These are phyloP conservation scores for Phytophthora palmivora DNA, from an alignment of 352 stramenopile genomes.

Conservation along the genomic window DNA sequence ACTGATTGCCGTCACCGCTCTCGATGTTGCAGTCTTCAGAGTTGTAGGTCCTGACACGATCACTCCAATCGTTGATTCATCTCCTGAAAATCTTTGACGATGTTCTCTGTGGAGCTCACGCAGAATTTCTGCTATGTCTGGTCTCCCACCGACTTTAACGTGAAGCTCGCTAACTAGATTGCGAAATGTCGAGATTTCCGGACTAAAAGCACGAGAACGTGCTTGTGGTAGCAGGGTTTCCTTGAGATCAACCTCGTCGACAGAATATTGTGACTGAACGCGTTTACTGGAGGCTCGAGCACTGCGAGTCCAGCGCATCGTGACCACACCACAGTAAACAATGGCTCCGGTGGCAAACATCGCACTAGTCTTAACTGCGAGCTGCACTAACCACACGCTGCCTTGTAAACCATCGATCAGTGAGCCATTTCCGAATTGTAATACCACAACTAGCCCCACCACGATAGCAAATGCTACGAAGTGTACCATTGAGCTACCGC, in stretches of 20 bases:
- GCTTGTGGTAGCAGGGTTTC: slow-evolving; percentile 9
- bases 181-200: slow-evolving; percentile 17
- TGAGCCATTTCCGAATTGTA: slow-evolving; percentile 22
- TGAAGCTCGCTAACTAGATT: slow-evolving; percentile 22
- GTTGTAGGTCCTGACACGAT: slow-evolving; percentile 43
- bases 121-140: slow-evolving; percentile 25
- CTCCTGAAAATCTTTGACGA: neutral
- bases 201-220: neutral
- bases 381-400: slow-evolving; percentile 21
- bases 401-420: slow-evolving; percentile 21
- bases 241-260: slow-evolving; percentile 12
- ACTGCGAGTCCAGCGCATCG: slow-evolving; percentile 7
- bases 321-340: neutral
- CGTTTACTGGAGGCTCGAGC: neutral
- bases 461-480: slow-evolving; percentile 20
- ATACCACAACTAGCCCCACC: slow-evolving; percentile 9
- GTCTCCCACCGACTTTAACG: slow-evolving; percentile 8
- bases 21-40: slow-evolving; percentile 32
- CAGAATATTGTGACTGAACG: neutral
- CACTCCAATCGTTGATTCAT: slow-evolving; percentile 26
- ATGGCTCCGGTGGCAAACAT: slow-evolving; percentile 18
- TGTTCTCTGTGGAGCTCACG: slow-evolving; percentile 1
- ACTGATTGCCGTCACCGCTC: slow-evolving; percentile 14
- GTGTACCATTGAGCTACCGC: slow-evolving; percentile 10
- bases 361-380: slow-evolving; percentile 7